Evolutionary conservation across 805 yeast genomes (phyloP).

Genomic region (Cyberlindnera nakhonratchasimensis): DNA sequence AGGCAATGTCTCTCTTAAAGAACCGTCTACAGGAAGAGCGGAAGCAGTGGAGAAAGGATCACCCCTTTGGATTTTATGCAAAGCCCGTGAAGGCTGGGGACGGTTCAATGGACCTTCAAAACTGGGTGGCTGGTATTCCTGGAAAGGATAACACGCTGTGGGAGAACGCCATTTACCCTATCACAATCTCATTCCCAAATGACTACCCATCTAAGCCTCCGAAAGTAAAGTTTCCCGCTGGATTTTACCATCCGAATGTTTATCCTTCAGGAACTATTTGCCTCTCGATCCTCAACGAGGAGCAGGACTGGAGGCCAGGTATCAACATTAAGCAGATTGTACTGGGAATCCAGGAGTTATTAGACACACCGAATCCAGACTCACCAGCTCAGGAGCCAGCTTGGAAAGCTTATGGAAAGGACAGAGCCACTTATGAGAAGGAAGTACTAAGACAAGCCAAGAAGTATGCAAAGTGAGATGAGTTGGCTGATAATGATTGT

Average conservation of each 20-base stretch:
- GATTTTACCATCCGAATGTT: conserved; percentile 94
- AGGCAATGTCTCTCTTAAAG: conserved; percentile 23
- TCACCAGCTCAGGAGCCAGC: conserved; percentile 99
- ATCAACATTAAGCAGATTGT: conserved; percentile 86
- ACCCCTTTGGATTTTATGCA: conserved; percentile 96
- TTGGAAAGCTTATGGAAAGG: conserved; percentile 77
- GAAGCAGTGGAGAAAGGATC: conserved; percentile 97
- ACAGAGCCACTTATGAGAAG: conserved; percentile 64
- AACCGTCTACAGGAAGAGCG: conserved; percentile 88
- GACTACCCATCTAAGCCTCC: conserved; percentile 98
- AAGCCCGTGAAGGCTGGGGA: conserved; percentile 78
- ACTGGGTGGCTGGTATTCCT: conserved; percentile 95
- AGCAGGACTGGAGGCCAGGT: conserved; percentile 98
- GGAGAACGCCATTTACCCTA: conserved; percentile 88
- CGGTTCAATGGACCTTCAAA: conserved; percentile 79
- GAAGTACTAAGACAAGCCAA: conserved; percentile 80
- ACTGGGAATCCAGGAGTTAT: conserved; percentile 86
- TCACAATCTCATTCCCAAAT: conserved; percentile 76
- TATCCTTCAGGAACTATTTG: conserved; percentile 98
- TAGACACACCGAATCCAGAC: conserved; percentile 86
- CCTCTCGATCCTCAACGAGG: conserved; percentile 87
- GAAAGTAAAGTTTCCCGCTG: conserved; percentile 82
- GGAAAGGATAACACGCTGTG: conserved; percentile 85
- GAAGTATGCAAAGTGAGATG: conserved; percentile 48
- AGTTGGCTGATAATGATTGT: too few species aligned